Conservation (phyloP, 257 asterid genomes). For the Solanum okadae region DNA sequence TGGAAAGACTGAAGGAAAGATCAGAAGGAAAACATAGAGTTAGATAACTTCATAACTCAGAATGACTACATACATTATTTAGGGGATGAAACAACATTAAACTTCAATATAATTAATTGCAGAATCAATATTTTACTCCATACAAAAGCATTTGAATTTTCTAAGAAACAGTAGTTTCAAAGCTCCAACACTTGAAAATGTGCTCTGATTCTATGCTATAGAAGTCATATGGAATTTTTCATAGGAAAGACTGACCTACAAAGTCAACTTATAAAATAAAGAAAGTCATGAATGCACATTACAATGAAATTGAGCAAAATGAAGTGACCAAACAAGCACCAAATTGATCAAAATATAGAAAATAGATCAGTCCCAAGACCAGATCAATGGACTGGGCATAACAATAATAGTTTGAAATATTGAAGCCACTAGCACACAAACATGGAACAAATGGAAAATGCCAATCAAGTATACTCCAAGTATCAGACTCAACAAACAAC, state of each 20-base stretch:
- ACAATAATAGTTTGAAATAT: neutral
- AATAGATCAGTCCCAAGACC: neutral
- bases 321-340: neutral
- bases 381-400: neutral
- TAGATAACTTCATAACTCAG: neutral
- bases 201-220: neutral
- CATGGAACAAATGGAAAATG: neutral
- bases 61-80: neutral
- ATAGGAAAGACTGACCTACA: no score
- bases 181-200: neutral
- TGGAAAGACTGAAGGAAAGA: constrained; percentile 44
- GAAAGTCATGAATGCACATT: neutral
- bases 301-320: neutral
- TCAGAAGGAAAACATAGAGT: constrained; percentile 10
- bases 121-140: neutral
- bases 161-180: neutral
- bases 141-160: neutral
- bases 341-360: neutral
- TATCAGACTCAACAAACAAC: neutral
- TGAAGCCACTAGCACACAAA: neutral
- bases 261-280: no score
- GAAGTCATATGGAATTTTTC: neutral
- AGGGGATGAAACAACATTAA: neutral
- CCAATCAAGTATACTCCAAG: neutral
- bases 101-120: neutral